These are phyloP conservation scores for Clonostachys solani DNA, from an alignment of 2,329 filamentous ascomycete genomes.

Conservation along the genomic window DNA sequence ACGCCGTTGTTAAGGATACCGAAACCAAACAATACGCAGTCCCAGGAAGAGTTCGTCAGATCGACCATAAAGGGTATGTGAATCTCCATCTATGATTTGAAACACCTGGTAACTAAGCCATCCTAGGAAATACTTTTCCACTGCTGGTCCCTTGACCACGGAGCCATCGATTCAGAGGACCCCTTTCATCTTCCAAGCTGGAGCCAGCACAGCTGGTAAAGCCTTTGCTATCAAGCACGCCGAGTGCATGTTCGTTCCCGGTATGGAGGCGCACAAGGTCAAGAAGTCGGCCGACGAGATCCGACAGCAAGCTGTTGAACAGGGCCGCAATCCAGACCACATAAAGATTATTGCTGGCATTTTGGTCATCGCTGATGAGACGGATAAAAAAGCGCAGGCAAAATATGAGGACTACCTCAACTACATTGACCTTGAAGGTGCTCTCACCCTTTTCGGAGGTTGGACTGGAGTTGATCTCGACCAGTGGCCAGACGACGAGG, in stretches of 20 bases:
- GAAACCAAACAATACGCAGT: slow-evolving; percentile 21
- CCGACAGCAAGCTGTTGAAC: slow-evolving; percentile 24
- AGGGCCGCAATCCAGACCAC: slow-evolving; percentile 28
- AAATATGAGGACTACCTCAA: slow-evolving; percentile 32
- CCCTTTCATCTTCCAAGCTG: slow-evolving; percentile 41
- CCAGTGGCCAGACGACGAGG: slow-evolving; percentile 33
- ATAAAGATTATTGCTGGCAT: slow-evolving; percentile 39
- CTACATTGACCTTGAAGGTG: slow-evolving; percentile 37
- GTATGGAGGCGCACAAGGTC: slow-evolving; percentile 35
- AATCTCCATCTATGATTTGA: too few relatives aligned
- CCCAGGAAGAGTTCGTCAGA: slow-evolving; percentile 23
- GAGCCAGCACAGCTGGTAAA: slow-evolving; percentile 37
- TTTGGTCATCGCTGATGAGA: slow-evolving; percentile 34
- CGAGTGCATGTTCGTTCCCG: slow-evolving; percentile 35
- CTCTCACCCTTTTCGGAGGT: slow-evolving; percentile 37
- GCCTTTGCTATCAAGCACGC: slow-evolving; percentile 25
- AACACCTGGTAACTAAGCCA: not conserved
- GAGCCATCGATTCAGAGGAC: slow-evolving; percentile 40
- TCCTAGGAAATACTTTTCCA: slow-evolving; percentile 10
- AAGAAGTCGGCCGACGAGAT: slow-evolving; percentile 33
- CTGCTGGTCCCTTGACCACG: slow-evolving; percentile 33
- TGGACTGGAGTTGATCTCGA: slow-evolving; percentile 40
- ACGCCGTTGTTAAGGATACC: slow-evolving; percentile 19
- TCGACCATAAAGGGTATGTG: slow-evolving; percentile 21
- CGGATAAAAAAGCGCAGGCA: slow-evolving; percentile 33